A percentile compares a stretch with the other conserved stretches of the same genome.
Evolutionary conservation across 768 basidiomycete species (phyloP).

Genomic region (Ramaria sp.): DNA sequence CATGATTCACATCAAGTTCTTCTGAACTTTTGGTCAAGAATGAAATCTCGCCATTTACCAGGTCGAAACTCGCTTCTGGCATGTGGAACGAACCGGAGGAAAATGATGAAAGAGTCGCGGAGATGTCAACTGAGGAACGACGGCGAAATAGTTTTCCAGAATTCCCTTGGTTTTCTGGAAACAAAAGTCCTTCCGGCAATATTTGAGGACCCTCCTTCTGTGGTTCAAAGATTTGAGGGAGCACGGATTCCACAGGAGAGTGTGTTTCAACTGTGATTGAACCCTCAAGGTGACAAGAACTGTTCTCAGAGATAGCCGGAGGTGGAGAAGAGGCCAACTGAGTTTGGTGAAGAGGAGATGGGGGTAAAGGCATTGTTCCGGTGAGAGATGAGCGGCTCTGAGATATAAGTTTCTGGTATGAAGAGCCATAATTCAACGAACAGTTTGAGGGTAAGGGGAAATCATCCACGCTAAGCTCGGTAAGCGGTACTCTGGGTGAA

Average conservation of each 20-base stretch:
- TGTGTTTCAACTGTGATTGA: background rate
- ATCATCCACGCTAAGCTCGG: background rate
- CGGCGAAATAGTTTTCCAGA: background rate
- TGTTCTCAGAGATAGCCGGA: background rate
- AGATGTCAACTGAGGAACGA: constrained; percentile 4
- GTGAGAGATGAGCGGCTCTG: background rate
- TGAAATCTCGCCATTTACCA: constrained; percentile 7
- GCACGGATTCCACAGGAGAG: background rate
- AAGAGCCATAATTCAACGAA: background rate
- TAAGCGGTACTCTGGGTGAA: background rate
- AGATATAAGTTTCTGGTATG: background rate
- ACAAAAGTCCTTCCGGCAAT: background rate
- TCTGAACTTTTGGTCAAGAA: background rate
- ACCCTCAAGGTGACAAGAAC: background rate
- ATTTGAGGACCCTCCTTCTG: background rate
- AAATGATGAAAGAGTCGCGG: constrained; percentile 2
- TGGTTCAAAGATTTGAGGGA: background rate
- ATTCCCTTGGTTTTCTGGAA: background rate
- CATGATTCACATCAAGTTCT: background rate
- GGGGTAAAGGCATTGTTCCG: background rate
- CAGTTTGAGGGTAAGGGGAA: background rate
- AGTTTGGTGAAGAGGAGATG: background rate
- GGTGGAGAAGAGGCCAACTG: background rate
- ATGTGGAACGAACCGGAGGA: background rate
- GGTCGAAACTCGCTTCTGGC: constrained; percentile 4